Evolutionary conservation across 2,329 filamentous ascomycete genomes (phyloP).

Genomic region (Alternaria sp.): DNA sequence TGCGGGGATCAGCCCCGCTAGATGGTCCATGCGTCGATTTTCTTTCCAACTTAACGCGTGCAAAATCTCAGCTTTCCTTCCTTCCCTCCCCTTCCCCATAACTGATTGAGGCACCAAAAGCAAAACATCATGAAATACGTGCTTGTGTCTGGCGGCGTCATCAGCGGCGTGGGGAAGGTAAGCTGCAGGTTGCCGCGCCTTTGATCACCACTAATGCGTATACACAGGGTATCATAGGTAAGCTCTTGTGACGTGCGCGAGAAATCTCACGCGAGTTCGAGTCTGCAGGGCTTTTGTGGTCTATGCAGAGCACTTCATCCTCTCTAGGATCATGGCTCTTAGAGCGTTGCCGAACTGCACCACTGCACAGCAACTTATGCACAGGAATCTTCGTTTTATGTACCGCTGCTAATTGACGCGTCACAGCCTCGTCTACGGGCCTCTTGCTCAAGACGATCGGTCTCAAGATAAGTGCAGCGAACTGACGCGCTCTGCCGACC

Average conservation of each 20-base stretch:
- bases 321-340: neutral
- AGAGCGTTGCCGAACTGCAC: neutral
- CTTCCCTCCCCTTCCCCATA: slow-evolving; percentile 55
- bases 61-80: slow-evolving; percentile 37
- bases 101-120: slow-evolving; percentile 51
- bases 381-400: neutral
- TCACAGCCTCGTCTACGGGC: slow-evolving; percentile 73
- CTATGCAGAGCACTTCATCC: neutral
- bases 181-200: slow-evolving; percentile 40
- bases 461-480: slow-evolving; percentile 70
- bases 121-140: slow-evolving; percentile 78
- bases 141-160: slow-evolving; percentile 75
- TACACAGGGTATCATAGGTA: slow-evolving; percentile 72
- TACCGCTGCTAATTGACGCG: slow-evolving; percentile 36
- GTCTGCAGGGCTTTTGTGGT: neutral
- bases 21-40: slow-evolving; percentile 34
- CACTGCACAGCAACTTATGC: neutral
- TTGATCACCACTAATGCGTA: slow-evolving; percentile 35
- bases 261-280: neutral
- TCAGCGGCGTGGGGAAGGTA: slow-evolving; percentile 57
- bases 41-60: slow-evolving; percentile 36
- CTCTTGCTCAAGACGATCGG: slow-evolving; percentile 82
- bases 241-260: slow-evolving; percentile 13
- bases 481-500: slow-evolving; percentile 20
- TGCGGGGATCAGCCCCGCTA: slow-evolving; percentile 23